Evolutionary conservation across 2,329 filamentous ascomycete genomes (phyloP).

Genomic region (Alternaria longipes): DNA sequence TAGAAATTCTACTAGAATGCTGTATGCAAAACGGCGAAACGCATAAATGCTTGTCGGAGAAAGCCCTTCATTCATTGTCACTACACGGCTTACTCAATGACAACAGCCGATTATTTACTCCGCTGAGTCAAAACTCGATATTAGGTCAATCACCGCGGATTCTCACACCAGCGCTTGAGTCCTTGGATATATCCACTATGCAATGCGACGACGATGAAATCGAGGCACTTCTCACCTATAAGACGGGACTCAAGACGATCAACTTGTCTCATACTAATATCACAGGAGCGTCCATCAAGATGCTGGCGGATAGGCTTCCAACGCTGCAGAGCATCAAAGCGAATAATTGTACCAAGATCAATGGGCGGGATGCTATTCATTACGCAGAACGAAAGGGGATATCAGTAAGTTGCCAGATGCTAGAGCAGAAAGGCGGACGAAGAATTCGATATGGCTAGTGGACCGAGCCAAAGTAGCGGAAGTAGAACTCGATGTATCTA

Average conservation of each 20-base stretch:
- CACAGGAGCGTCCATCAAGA: conserved; percentile 54
- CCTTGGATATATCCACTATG: conserved; percentile 27
- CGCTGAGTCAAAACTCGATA: conserved; percentile 9
- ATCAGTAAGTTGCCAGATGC: conserved; percentile 28
- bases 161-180: conserved; percentile 29
- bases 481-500: background rate
- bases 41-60: background rate
- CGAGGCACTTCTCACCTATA: conserved; percentile 32
- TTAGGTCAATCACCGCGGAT: conserved; percentile 32
- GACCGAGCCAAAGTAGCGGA: background rate
- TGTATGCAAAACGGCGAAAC: conserved; percentile 2
- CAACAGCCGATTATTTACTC: background rate
- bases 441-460: conserved; percentile 23
- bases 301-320: conserved; percentile 41
- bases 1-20: conserved; percentile 27
- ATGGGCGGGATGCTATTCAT: conserved; percentile 51
- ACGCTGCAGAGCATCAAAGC: conserved; percentile 44
- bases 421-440: conserved; percentile 28
- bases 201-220: conserved; percentile 44
- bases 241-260: conserved; percentile 35
- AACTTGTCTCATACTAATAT: conserved; percentile 51
- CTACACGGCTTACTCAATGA: background rate
- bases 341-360: conserved; percentile 48
- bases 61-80: conserved; percentile 11
- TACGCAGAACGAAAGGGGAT: conserved; percentile 52